Percentiles rank a stretch among this genome's conserved stretches.
Evolutionary conservation across 768 basidiomycete genomes (phyloP).

Genomic region (Peribolospora baueri): DNA sequence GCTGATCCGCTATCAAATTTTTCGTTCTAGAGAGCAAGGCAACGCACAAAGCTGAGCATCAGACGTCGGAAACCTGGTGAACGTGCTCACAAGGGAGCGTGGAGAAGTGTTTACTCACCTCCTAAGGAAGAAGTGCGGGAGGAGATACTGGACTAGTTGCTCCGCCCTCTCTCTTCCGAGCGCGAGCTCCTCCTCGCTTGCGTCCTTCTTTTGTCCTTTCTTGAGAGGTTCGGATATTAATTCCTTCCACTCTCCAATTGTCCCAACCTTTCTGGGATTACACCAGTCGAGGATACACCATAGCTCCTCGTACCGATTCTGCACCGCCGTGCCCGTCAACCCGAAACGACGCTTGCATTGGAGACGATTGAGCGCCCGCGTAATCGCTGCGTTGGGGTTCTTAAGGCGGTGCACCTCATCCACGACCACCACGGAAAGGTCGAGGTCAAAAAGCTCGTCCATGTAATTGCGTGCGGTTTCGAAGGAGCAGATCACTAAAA

Average conservation of each 20-base stretch:
- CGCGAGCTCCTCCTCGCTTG: conserved; percentile 37
- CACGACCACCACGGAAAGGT: conserved; percentile 39
- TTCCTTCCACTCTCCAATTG: conserved; percentile 46
- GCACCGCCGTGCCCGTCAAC: conserved; percentile 48
- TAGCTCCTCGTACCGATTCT: conserved; percentile 72
- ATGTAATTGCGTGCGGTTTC: conserved; percentile 51
- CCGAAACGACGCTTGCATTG: conserved; percentile 47
- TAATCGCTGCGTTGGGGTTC: conserved; percentile 42
- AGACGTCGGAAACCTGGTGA: not conserved
- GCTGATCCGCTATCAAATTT: conserved; percentile 22
- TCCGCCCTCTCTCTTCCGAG: conserved; percentile 32
- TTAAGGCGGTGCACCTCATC: conserved; percentile 86
- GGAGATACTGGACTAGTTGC: conserved; percentile 36
- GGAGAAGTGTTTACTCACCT: conserved; percentile 25
- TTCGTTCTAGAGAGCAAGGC: conserved; percentile 1
- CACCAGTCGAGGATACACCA: conserved; percentile 86
- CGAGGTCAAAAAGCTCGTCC: conserved; percentile 36
- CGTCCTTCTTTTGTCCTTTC: conserved; percentile 38
- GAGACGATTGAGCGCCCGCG: conserved; percentile 47
- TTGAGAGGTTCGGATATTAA: conserved; percentile 33
- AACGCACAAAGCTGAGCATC: too few relatives aligned
- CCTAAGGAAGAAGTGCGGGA: conserved; percentile 64
- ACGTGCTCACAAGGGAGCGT: not conserved
- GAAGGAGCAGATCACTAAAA: conserved; percentile 53
- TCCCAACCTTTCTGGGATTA: conserved; percentile 56